Evolutionary conservation across 2,329 filamentous ascomycete genomes (phyloP), one percentile per base, ranked within the genome.

Genomic region (Calonectria henricotiae): DNA sequence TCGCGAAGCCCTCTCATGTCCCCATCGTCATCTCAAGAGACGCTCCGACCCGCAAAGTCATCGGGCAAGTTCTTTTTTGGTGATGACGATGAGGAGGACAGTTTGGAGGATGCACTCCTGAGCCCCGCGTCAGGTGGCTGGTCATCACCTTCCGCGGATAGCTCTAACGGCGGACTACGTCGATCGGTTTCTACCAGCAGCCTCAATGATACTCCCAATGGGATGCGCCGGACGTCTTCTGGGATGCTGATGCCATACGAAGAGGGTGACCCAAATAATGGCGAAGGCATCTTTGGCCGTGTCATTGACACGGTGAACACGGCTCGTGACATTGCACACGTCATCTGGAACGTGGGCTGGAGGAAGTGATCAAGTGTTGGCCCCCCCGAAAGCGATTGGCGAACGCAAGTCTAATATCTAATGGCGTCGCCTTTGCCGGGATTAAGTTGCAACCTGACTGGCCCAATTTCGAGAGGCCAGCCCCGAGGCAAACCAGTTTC

Each of bases 191-290:
- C 88, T 27, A 82, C 85, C 46, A 81, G 80, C 77, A 87, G 84
- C 71, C 81, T 89, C n/a, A 81, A 79, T n/a, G 85, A 84, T 23
- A 87, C 89, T 69, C 84, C 87, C 49, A 85, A 82, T 20, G 91
- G 91, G 63, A 91, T 97, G 86, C 90, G 92, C 72, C 89, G 95
- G 75, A 97, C 94, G 23, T 87, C 91, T 62, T 96, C 94, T 44
- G 95, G 94, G 75, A 97, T 97, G 94, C 93, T 97, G 77, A 95
- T 97, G 93, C 94, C 94, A 8, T 93, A 92, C 76, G 93, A 95
- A 75, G 92, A 95, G 75, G 90, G 90, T 70, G 93, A 94, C 73
- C 85, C 82, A 79, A 87, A 82, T 55, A 85, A 87, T 71, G 89
- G 85, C 77, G 86, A 88, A 62, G 92, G 92, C 55, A 87, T 97